These are phyloP conservation scores for Sanguinoderma infundibulare DNA, from an alignment of 1,284 basidiomycete genomes.

Conservation along the genomic window DNA sequence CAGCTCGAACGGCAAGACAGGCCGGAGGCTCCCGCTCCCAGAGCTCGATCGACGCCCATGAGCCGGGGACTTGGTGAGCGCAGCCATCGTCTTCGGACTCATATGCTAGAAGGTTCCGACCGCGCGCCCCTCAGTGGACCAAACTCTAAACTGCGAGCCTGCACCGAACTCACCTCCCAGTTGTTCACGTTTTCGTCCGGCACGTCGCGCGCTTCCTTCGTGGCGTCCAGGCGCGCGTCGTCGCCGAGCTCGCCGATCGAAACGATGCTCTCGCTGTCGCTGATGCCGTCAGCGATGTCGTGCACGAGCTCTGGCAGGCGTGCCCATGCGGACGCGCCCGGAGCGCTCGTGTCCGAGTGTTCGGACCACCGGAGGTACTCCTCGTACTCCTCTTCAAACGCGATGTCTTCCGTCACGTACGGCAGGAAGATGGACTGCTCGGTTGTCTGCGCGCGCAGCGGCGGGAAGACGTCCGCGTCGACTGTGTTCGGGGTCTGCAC, in stretches of 20 bases:
- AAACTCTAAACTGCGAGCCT: slow-evolving; percentile 3
- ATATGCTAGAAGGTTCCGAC: slow-evolving; percentile 70
- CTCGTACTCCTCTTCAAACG: slow-evolving; percentile 88
- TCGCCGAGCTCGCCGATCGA: slow-evolving; percentile 87
- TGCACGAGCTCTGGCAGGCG: slow-evolving; percentile 71
- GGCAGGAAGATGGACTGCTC: slow-evolving; percentile 86
- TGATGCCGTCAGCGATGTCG: slow-evolving; percentile 80
- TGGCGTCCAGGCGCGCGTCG: slow-evolving; percentile 68
- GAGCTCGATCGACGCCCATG: slow-evolving; percentile 80
- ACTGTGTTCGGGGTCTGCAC: slow-evolving; percentile 76
- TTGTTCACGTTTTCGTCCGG: slow-evolving; percentile 86
- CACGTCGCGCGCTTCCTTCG: slow-evolving; percentile 62
- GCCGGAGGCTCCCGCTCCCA: slow-evolving; percentile 79
- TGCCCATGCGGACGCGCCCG: slow-evolving; percentile 74
- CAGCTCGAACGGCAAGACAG: slow-evolving; percentile 80
- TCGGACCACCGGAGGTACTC: slow-evolving; percentile 80
- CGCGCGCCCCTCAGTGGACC: not conserved
- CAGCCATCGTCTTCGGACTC: slow-evolving; percentile 92
- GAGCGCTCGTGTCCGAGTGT: slow-evolving; percentile 44
- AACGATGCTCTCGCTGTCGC: slow-evolving; percentile 88
- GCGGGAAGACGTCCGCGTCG: slow-evolving; percentile 84
- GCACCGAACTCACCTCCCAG: slow-evolving; percentile 79
- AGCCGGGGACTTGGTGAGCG: slow-evolving; percentile 86
- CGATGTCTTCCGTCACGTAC: slow-evolving; percentile 84
- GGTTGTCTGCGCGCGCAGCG: slow-evolving; percentile 78